Conservation (phyloP, 164 flowering plant species). For the Warburgia ugandensis region DNA sequence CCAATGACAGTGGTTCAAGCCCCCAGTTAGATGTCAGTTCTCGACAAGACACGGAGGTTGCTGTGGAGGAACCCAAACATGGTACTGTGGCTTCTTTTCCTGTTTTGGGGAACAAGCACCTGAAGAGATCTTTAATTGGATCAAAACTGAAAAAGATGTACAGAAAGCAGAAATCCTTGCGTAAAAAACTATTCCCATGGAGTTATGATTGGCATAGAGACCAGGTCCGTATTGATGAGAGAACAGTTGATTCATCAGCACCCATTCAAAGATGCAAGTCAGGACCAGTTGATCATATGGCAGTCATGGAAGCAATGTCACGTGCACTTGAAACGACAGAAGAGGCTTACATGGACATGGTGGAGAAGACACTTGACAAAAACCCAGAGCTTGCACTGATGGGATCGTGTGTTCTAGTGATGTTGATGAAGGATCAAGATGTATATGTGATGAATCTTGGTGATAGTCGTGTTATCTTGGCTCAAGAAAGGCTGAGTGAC, state of each 20-base stretch:
- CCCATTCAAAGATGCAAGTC: slow-evolving; percentile 45
- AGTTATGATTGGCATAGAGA: slow-evolving; percentile 70
- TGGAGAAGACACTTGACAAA: slow-evolving; percentile 37
- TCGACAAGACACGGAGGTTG: slow-evolving; percentile 22
- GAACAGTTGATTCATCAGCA: slow-evolving; percentile 23
- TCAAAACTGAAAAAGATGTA: slow-evolving; percentile 47
- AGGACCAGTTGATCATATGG: slow-evolving; percentile 42
- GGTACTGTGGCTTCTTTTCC: slow-evolving; percentile 11
- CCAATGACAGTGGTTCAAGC: slow-evolving; percentile 18
- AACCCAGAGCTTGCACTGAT: slow-evolving; percentile 62
- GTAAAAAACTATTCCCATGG: slow-evolving; percentile 61
- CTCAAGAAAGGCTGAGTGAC: slow-evolving; percentile 48
- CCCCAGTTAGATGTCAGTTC: too few species aligned
- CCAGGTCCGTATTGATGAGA: slow-evolving; percentile 24
- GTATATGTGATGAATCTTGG: slow-evolving; percentile 72
- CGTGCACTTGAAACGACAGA: slow-evolving; percentile 51
- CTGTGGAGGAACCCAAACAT: slow-evolving; percentile 21
- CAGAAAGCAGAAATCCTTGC: slow-evolving; percentile 49
- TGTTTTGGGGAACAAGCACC: slow-evolving; percentile 24
- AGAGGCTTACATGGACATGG: slow-evolving; percentile 58
- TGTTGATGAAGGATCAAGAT: slow-evolving; percentile 72
- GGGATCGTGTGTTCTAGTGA: slow-evolving; percentile 66
- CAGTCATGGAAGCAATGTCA: slow-evolving; percentile 52
- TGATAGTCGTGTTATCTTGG: slow-evolving; percentile 58
- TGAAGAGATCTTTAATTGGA: slow-evolving; percentile 28